phyloP scores from a whole-genome alignment of 129 eudicot genomes.

The Flaveria trinervia region DNA sequence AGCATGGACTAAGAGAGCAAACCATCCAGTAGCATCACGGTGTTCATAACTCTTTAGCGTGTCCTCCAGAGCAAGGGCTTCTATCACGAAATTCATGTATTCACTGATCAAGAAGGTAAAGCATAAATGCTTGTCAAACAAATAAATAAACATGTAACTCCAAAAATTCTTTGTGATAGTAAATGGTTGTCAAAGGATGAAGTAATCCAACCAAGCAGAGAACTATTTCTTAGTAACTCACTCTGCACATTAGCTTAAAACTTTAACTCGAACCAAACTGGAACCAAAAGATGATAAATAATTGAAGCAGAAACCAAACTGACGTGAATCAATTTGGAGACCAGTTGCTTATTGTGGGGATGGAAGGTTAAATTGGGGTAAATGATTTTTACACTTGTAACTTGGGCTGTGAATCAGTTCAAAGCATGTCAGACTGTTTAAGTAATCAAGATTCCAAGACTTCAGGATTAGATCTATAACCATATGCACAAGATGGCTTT shows the following conservation, averaged over 20 bases:
- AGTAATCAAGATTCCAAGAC: neutral
- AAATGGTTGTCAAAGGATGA: constrained; percentile 1
- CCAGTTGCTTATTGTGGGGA: neutral
- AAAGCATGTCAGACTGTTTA: neutral
- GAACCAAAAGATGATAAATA: neutral
- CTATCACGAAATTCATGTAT: constrained; percentile 71
- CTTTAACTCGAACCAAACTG: neutral
- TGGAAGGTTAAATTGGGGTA: neutral
- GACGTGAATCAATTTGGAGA: neutral
- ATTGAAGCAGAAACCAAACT: neutral
- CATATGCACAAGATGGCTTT: too few relatives aligned
- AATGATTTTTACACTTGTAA: neutral
- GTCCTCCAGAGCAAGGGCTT: constrained; percentile 93
- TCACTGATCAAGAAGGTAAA: constrained; percentile 58
- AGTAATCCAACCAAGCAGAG: constrained; percentile 52
- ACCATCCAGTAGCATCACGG: constrained; percentile 79
- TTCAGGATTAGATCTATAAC: neutral
- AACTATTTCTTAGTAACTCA: neutral
- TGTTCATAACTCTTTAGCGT: constrained; percentile 78
- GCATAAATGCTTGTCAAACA: constrained; percentile 22
- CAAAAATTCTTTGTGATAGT: neutral
- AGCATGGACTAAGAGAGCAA: constrained; percentile 42
- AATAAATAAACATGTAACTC: constrained; percentile 2
- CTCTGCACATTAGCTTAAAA: neutral
- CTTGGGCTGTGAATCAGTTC: neutral